These are phyloP conservation scores for Avena atlantica DNA, from an alignment of 176 grass and related monocot genomes.

Conservation along the genomic window DNA sequence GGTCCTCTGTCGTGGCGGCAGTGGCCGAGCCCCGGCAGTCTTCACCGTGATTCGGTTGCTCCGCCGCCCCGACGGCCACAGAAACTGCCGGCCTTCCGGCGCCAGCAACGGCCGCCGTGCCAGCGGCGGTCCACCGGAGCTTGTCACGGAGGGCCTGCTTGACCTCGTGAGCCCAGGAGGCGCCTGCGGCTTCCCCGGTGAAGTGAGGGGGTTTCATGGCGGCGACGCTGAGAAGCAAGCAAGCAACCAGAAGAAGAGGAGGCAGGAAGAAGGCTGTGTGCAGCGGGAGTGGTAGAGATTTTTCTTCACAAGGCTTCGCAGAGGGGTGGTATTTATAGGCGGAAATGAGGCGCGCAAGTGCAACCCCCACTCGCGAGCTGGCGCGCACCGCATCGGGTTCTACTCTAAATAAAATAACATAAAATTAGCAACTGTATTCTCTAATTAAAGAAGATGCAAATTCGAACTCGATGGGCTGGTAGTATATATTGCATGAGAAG, in stretches of 20 bases:
- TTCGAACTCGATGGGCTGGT: slow-evolving; percentile 14
- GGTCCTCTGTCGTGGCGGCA: slow-evolving; percentile 49
- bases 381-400: slow-evolving; percentile 41
- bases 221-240: background rate
- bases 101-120: background rate
- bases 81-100: slow-evolving; percentile 39
- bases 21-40: slow-evolving; percentile 57
- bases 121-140: slow-evolving; percentile 53
- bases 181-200: slow-evolving; percentile 45
- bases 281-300: slow-evolving; percentile 16
- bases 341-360: background rate
- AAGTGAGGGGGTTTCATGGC: slow-evolving; percentile 79
- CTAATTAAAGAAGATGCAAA: slow-evolving; percentile 29
- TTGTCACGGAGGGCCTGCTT: slow-evolving; percentile 88
- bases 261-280: background rate
- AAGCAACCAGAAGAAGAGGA: background rate
- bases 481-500: background rate
- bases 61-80: background rate
- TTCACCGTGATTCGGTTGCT: slow-evolving; percentile 44
- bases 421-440: background rate
- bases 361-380: slow-evolving; percentile 23
- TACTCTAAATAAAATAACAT: background rate
- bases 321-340: slow-evolving; percentile 62
- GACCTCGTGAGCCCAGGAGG: slow-evolving; percentile 73
- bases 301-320: background rate